Conservation (phyloP, 768 basidiomycete genomes). For the Lactifluus pinguis region DNA sequence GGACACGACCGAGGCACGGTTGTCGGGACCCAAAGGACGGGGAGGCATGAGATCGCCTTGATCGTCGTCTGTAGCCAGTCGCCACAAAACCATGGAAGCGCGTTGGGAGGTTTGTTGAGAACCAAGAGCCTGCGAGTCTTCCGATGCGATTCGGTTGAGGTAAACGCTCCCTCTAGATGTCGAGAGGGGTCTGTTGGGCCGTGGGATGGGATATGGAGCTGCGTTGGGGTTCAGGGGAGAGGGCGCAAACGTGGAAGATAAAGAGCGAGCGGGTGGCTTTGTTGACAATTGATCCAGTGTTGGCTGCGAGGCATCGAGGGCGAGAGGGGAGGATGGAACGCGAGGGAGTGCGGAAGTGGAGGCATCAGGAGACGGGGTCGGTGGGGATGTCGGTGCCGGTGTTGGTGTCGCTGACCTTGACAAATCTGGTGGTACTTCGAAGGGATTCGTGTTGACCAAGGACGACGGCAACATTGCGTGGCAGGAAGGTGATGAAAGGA, state of each 20-base stretch:
- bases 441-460: conserved; percentile 4
- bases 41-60: conserved; percentile 30
- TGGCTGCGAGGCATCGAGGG: not conserved
- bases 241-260: conserved; percentile 33
- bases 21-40: conserved; percentile 14
- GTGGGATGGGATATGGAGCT: conserved; percentile 23
- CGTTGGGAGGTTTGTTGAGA: conserved; percentile 28
- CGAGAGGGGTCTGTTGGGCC: conserved; percentile 31
- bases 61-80: conserved; percentile 36
- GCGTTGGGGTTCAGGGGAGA: conserved; percentile 46
- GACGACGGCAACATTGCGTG: conserved; percentile 9
- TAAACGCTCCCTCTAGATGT: conserved; percentile 29
- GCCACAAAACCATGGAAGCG: conserved; percentile 62
- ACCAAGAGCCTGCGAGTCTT: conserved; percentile 36
- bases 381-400: not conserved
- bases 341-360: not conserved
- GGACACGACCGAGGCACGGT: conserved; percentile 40
- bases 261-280: conserved; percentile 24
- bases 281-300: not conserved
- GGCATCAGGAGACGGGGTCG: conserved; percentile 2
- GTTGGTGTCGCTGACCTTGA: conserved; percentile 8
- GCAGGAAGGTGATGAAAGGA: not conserved
- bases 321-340: not conserved
- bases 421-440: conserved; percentile 7
- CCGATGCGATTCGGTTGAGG: conserved; percentile 37